Base-by-base conservation (phyloP, 2,329 filamentous ascomycete genomes). In the Cladophialophora psammophila region DNA sequence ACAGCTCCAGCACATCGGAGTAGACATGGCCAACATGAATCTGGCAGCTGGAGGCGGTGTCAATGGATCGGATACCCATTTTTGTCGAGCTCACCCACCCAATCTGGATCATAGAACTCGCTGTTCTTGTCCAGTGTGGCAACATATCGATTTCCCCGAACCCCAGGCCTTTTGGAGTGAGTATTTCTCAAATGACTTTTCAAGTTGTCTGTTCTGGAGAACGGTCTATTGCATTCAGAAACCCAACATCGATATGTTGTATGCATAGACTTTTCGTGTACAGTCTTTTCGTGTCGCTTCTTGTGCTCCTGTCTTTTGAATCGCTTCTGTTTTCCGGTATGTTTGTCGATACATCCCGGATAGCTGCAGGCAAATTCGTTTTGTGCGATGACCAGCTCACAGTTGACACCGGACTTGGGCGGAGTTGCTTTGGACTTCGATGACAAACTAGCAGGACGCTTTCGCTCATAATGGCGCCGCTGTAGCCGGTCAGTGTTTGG, bases 291-390 rank as follows among this genome's bases (percentile, higher is more conserved):
- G 70, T 85, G 83, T 10, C 82, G 75, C 74, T 83, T 83, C 18
- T 84, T 74, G 64, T 84, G 82, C 68, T 84, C 82, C 66, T 82
- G 80, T 56, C 83, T 74, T 74, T 82, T 81, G 72, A 85, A 85
- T 5, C 78, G 78, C 7, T 79, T 79, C 63, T 77, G 77, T 70
- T 82, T 83, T 7, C 79, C 80, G 1, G 77, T 76, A 55, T 79
- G 77, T 48, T 77, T 76, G 75, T 72, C 69, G 54, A 72, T 63
- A 57, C 72, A 74, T 18, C 63, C 82, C 80, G 69, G 77, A 76
- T 71, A 81, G 79, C 38, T 78, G 77, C 2, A 82, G 76, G 73
- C 79, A 76, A 68, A 72, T 34, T 68, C 62, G 53, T 74, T 74
- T 42, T 69, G 56, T 6, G 60, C 45, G 58, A 74, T 74, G 13